Evolutionary conservation across 352 stramenopile species (phyloP).

Genomic region (Globisporangium mamillatum): DNA sequence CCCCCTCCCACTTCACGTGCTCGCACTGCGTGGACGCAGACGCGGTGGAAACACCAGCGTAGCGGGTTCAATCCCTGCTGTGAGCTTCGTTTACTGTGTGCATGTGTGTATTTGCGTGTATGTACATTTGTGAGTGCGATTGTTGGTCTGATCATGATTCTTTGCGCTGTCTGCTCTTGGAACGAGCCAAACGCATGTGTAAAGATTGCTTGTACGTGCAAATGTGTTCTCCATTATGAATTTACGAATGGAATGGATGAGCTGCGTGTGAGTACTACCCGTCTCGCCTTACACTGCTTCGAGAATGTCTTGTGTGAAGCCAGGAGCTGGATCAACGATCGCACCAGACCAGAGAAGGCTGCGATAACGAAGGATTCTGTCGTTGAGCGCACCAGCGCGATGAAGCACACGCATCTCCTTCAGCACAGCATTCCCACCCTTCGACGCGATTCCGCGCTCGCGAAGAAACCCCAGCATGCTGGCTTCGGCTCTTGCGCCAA

Average conservation of each 20-base stretch:
- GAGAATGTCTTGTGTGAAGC: slow-evolving; percentile 2
- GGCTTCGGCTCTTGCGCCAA: background rate
- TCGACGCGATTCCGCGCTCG: background rate
- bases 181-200: background rate
- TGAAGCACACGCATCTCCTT: background rate
- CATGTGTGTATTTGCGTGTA: background rate
- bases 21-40: background rate
- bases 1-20: background rate
- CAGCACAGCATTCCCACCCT: background rate
- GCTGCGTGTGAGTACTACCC: background rate
- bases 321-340: background rate
- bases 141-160: background rate
- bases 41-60: background rate
- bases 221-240: background rate
- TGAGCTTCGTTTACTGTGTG: background rate
- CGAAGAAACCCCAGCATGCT: background rate
- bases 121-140: background rate
- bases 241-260: background rate
- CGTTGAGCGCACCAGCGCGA: background rate
- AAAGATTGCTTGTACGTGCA: background rate
- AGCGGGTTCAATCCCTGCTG: background rate
- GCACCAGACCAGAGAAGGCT: background rate
- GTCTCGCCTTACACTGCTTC: background rate
- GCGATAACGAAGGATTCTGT: background rate
- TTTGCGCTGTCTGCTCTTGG: background rate